Evolutionary conservation across 73 alveolate genomes (phyloP), one percentile per base, ranked within the genome.

Genomic region (Blepharisma japonicum): DNA sequence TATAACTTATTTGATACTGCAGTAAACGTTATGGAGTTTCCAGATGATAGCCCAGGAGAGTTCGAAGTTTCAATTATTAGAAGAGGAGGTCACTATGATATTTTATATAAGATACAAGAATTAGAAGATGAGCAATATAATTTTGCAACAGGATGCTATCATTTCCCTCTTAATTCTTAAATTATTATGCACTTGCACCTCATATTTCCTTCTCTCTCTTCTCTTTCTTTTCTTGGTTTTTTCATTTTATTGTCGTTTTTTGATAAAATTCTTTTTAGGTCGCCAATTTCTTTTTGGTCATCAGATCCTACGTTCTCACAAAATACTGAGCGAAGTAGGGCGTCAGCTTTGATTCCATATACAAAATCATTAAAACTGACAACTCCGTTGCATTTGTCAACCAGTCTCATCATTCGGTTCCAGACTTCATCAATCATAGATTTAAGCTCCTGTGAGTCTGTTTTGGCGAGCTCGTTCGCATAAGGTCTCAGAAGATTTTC

Each of bases 21-120:
- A 2, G 23, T 25, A 0, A 20, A 14, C 14, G 11, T 61, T 2
- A 2, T 14, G 6, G 23, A 25, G 50, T 61, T 18, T 5, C 74
- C 74, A 20, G 46, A 61, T 20, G 74, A 14, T 61, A 39, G 47
- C 14, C 47, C 74, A 9, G 46, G 23, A 14, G 4, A n/a, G 4
- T 14, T 61, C 47, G 23, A 9, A 9, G 23, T 61, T 48, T 9
- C 47, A 18, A 25, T 61, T 61, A 25, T 61, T 8, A 14, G 74
- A 61, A 61, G 74, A 61, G 14, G 47, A 14, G 74, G 74, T 48
- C 74, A 61, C 5, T 61, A 61, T 25, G 74, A 61, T 61, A 61
- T 61, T 20, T 48, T 61, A 14, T 14, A 25, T 11, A 18, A n/a
- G 2, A 61, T 61, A 14, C 74, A 61, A 61, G 74, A 61, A 61